Base-by-base conservation (phyloP, 441 rosid species). In the Euphorbia corollata region DNA sequence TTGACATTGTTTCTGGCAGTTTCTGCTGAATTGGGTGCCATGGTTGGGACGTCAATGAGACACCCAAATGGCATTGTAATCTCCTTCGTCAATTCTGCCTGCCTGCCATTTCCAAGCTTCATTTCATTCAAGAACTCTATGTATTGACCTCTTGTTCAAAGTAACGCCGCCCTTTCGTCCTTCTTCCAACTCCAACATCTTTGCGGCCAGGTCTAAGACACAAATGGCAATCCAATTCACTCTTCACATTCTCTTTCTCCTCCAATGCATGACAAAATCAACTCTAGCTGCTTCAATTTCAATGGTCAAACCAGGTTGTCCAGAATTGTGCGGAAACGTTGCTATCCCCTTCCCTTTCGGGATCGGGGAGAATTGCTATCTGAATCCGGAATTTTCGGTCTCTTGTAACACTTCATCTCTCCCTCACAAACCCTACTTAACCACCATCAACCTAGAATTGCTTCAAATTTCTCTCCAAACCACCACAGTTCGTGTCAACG, bases 331-430 rank as follows among this genome's bases (percentile, higher is more conserved):
- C 24, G 53, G 65, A 22, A 61, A 61, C 41, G 16, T 61, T 6
- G 19, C 65, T 39, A 61, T 61, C 24, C 65, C 65, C 4, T 61
- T 39, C 20, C 65, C 65, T 20, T 61, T 61, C 24, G 65, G 65
- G 10, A 61, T 61, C 15, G 65, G 65, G 39, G 30, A 13, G 0
- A 47, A n/a, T 12, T 61, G 65, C 23, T 61, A 20, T 34, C 4
- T 61, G 18, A 27, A 39, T 39, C 65, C 18, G 12, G 32, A 24
- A 7, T 61, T 39, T 20, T n/a, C 9, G 22, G 47, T 61, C 22
- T 11, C 32, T 6, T 61, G 65, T 16, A 61, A 61, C 27, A 8
- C 10, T 1, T 59, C 63, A 13, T 59, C 63, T 32, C 22, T 16
- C 22, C 43, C 45, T 59, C 23, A 47, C 24, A 48, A 30, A 47